These are phyloP conservation scores for Blumeria hordei DNA, from an alignment of 2,329 filamentous ascomycete species.

Conservation along the genomic window DNA sequence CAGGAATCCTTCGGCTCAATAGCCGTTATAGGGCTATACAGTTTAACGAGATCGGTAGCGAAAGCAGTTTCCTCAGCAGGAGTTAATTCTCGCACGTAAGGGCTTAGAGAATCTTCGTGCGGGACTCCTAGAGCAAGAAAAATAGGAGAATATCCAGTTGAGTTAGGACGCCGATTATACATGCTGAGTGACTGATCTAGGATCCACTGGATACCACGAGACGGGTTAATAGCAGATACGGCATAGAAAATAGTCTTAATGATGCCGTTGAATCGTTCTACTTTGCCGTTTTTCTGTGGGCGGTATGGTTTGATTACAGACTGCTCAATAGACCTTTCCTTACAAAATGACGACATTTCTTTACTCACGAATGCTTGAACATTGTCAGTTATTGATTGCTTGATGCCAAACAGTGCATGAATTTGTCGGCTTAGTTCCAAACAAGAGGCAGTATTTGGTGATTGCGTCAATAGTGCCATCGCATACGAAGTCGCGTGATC, in stretches of 20 bases:
- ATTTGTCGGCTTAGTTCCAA: not conserved
- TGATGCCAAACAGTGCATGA: not conserved
- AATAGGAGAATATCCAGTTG: not conserved
- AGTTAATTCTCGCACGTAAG: not conserved
- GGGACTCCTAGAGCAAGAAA: not conserved
- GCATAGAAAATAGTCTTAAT: not conserved
- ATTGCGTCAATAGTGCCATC: not conserved
- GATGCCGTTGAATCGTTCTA: not conserved
- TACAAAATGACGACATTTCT: not conserved
- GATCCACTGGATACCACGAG: not conserved
- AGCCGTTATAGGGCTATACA: too few relatives aligned
- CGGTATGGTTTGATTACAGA: not conserved
- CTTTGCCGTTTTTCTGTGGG: not conserved
- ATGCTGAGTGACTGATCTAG: not conserved
- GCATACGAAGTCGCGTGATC: not conserved
- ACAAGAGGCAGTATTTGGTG: not conserved
- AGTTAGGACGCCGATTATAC: not conserved
- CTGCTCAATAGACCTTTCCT: not conserved
- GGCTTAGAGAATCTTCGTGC: not conserved
- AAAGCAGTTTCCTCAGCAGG: not conserved
- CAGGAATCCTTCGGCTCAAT: too few relatives aligned
- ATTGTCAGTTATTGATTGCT: not conserved
- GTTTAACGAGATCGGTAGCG: not conserved
- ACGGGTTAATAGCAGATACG: not conserved
- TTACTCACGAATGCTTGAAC: not conserved